Conservation (phyloP, 2,329 filamentous ascomycete genomes). For the Colletotrichum trifolii region DNA sequence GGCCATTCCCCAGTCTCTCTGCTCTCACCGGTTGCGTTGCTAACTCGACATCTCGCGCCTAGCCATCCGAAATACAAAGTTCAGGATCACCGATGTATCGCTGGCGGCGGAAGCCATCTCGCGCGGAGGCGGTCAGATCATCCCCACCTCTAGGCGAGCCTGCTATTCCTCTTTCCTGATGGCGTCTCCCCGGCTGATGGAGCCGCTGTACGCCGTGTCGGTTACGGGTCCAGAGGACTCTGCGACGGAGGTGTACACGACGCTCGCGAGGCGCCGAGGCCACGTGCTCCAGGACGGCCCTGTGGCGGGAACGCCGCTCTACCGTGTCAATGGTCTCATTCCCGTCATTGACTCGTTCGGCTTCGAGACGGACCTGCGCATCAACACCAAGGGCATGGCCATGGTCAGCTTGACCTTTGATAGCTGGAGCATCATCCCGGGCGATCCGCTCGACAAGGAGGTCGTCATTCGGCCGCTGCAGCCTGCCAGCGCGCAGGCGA, state of each 20-base stretch:
- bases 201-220: conserved; percentile 91
- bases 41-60: conserved; percentile 42
- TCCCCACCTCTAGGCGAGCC: conserved; percentile 90
- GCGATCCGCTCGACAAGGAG: conserved; percentile 91
- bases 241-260: conserved; percentile 89
- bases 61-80: conserved; percentile 98
- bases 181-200: conserved; percentile 96
- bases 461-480: conserved; percentile 86
- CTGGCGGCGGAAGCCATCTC: conserved; percentile 92
- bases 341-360: conserved; percentile 98
- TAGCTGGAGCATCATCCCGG: conserved; percentile 94
- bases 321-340: conserved; percentile 89
- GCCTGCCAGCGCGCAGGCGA: conserved; percentile 87
- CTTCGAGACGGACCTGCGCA: conserved; percentile 96
- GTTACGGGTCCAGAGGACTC: conserved; percentile 94
- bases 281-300: conserved; percentile 96
- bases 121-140: conserved; percentile 95
- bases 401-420: conserved; percentile 94
- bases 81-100: conserved; percentile 91
- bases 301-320: conserved; percentile 93
- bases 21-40: conserved; percentile 35
- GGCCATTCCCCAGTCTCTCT: conserved; percentile 19
- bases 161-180: conserved; percentile 98
- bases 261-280: conserved; percentile 86
- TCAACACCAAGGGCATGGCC: conserved; percentile 93